Conservation (phyloP, 768 basidiomycete species). For the Pleurotus ostreatus region DNA sequence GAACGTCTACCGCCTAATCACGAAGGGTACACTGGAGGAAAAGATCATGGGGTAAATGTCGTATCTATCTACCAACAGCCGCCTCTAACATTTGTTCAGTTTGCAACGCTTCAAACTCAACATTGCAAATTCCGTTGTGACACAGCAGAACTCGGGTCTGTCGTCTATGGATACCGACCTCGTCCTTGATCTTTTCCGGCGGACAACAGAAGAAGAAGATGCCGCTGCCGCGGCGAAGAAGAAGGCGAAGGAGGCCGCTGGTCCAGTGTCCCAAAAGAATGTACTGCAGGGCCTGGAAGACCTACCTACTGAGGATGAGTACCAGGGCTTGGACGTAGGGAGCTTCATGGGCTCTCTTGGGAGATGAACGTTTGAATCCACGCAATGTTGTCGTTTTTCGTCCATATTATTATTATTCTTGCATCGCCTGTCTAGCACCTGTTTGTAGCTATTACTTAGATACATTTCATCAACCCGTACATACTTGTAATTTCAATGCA, state of each 20-base stretch:
- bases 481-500: slow-evolving; percentile 10
- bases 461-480: slow-evolving; percentile 11
- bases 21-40: slow-evolving; percentile 95
- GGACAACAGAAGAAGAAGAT: slow-evolving; percentile 76
- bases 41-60: slow-evolving; percentile 95
- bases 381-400: slow-evolving; percentile 23
- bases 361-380: slow-evolving; percentile 29
- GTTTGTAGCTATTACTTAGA: slow-evolving; percentile 8
- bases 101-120: slow-evolving; percentile 98
- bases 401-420: slow-evolving; percentile 6
- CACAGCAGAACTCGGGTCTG: slow-evolving; percentile 93
- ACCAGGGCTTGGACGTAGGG: slow-evolving; percentile 79
- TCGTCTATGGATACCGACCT: slow-evolving; percentile 97
- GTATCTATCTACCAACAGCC: background rate
- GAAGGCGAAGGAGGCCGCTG: slow-evolving; percentile 49
- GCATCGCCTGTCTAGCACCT: background rate
- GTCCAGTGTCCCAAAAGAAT: slow-evolving; percentile 73
- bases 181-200: slow-evolving; percentile 89
- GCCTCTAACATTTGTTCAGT: slow-evolving; percentile 33
- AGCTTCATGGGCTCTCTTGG: slow-evolving; percentile 86
- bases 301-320: slow-evolving; percentile 89
- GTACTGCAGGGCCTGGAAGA: slow-evolving; percentile 89
- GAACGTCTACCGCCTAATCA: slow-evolving; percentile 96
- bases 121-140: slow-evolving; percentile 94
- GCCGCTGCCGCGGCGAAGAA: slow-evolving; percentile 48